Conservation (phyloP, 805 yeast species). For the Zygosaccharomyces gambellarensis region DNA sequence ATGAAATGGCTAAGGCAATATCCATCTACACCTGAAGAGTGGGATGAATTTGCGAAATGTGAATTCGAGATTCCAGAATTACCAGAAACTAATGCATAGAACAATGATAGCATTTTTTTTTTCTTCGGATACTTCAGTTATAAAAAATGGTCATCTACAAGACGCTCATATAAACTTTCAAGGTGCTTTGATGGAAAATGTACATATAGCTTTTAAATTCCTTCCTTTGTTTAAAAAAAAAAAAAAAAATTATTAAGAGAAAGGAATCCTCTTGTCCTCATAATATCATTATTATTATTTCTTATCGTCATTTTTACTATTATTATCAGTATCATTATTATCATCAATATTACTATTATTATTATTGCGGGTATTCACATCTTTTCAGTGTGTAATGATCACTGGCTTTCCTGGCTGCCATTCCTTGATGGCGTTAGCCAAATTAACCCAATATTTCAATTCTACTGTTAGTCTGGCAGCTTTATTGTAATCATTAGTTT, state of each 20-base stretch:
- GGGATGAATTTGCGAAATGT: slow-evolving; percentile 58
- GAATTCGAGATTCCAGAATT: slow-evolving; percentile 52
- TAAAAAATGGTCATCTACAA: not conserved
- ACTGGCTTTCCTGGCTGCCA: slow-evolving; percentile 73
- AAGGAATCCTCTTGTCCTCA: not conserved
- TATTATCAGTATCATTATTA: too few relatives aligned
- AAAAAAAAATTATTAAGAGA: too few relatives aligned
- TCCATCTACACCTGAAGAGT: slow-evolving; percentile 60
- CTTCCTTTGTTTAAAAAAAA: not conserved
- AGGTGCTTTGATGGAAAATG: slow-evolving; percentile 5
- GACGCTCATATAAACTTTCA: not conserved
- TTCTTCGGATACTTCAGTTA: not conserved
- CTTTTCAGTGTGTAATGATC: slow-evolving; percentile 51
- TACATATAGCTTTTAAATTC: slow-evolving; percentile 3
- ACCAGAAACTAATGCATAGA: slow-evolving; percentile 15
- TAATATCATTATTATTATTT: not conserved
- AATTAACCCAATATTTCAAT: slow-evolving; percentile 79
- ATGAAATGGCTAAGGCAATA: slow-evolving; percentile 89
- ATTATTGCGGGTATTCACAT: not conserved
- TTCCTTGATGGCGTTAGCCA: slow-evolving; percentile 65
- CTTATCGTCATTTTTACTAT: not conserved
- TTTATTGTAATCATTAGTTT: slow-evolving; percentile 44
- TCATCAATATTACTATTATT: not conserved
- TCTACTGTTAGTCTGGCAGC: slow-evolving; percentile 66
- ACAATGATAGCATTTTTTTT: not conserved